Base-by-base conservation (phyloP, 2,329 filamentous ascomycete species). In the Colletotrichum sp. region DNA sequence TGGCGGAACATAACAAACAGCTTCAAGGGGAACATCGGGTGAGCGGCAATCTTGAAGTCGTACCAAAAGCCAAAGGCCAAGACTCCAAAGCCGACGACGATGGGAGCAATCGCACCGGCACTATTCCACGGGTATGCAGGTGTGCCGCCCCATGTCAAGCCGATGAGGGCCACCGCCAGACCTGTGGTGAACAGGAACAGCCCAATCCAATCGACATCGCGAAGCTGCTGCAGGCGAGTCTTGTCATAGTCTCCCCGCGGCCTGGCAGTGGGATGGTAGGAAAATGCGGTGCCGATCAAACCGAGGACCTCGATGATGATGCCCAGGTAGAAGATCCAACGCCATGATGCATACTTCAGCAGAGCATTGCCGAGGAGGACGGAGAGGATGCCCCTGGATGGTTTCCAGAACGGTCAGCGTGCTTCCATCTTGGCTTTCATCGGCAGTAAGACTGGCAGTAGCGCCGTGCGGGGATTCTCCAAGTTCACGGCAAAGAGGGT, bases 191-290 rank as follows among this genome's bases (percentile, higher is more conserved):
- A 81, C 3, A 81, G 74, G 18, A 60, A 18, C 2, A 81, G 70
- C 10, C 81, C 81, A 7, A 83, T 67, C 72, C 80, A 83, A 71
- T 83, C 82, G 12, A 83, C 78, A 43, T 82, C 79, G 66, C 78
- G 79, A 71, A 82, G 79, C 66, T 82, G 78, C 66, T 83, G 75
- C 79, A 77, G 80, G 18, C 80, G 80, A 8, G 80, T 79, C 69
- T 80, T 82, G 30, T 80, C 80, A 36, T 76, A 80, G 74, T 83
- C 81, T 22, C 80, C 78, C 30, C 80, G 79, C 10, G 80, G 79
- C 7, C 76, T 79, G 25, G 79, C 73, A 2, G 80, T 79, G 10
- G 81, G 81, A 39, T 75, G 75, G 72, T 82, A 82, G 52, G 81
- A 81, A 28, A 79, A 66, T 18, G 76, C 70, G 0, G 80, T 82